Evolutionary conservation across 331 rosid species (phyloP), one percentile per base, ranked within the genome.

Genomic region (Malus hybrid): DNA sequence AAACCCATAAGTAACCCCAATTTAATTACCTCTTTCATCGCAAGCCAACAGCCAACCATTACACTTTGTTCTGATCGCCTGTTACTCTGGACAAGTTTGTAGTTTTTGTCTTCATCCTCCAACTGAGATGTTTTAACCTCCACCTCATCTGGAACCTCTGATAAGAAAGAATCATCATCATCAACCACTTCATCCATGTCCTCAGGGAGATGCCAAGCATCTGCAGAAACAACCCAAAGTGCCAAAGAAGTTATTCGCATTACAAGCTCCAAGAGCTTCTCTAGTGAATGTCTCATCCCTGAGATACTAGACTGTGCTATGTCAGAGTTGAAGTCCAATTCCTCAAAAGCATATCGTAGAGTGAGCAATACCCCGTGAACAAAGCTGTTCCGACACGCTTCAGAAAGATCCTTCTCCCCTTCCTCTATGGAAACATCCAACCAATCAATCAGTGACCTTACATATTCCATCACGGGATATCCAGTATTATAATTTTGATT

Each of bases 11-110:
- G 20, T 39, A 24, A 52, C 20, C 65, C 42, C 68, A 74, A 60
- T 73, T 66, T 36, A 83, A 73, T 67, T 83, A 94, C 99, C 99
- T 94, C 99, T 85, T 94, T 94, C 99, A 94, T 92, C 39, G 99
- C 99, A 63, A 94, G 93, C 99, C 99, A 94, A 83, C 97, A 94
- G 76, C 99, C 97, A 89, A 90, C 99, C 99, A 94, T 94, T 67
- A 94, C 97, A 81, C 80, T 80, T 83, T 94, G 99, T 55, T 90
- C 98, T 10, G 95, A 90, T 56, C 90, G 74, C 80, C 90, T 84
- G 50, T 65, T 87, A 82, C 79, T 86, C 72, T 50, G 79, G 54
- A 79, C 57, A 74, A 71, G 76, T 71, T 87, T 86, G 69, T 88
- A 81, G 81, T 65, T 72, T 56, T 74, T 80, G 48, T 82, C 86